Conservation (phyloP, 129 eudicot genomes). For the Artemisia tridentata region DNA sequence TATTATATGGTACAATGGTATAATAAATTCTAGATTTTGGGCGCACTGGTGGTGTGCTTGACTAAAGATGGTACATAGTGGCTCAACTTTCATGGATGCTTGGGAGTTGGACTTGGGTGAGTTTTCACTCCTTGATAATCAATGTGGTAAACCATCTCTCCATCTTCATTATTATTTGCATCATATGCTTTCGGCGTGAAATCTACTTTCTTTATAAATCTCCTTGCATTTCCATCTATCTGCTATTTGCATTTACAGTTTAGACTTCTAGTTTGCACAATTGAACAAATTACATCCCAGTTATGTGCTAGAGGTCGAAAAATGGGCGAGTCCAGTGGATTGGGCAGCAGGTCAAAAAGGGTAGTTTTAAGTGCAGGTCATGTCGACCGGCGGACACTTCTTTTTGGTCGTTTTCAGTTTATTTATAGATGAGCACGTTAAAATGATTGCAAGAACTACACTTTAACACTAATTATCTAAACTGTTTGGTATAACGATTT, state of each 20-base stretch:
- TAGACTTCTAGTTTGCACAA: constrained; percentile 1
- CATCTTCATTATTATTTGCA: constrained; percentile 30
- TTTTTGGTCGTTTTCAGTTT: too few relatives aligned
- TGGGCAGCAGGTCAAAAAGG: neutral
- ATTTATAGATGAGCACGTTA: too few relatives aligned
- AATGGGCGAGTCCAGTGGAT: too few relatives aligned
- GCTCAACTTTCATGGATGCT: constrained; percentile 50
- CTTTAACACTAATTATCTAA: too few relatives aligned
- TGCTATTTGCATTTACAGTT: constrained; percentile 28
- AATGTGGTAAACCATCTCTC: constrained; percentile 40
- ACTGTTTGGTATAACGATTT: neutral
- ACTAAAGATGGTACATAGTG: constrained; percentile 7
- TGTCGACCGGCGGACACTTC: too few relatives aligned
- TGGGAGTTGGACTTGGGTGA: constrained; percentile 59
- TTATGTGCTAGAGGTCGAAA: too few relatives aligned
- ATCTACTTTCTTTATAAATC: constrained; percentile 24
- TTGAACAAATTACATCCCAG: constrained; percentile 5
- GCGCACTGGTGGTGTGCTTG: constrained; percentile 18
- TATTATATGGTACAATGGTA: constrained; percentile 24
- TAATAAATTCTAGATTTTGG: constrained; percentile 18
- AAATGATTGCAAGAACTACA: too few relatives aligned
- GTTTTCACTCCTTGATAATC: constrained; percentile 56
- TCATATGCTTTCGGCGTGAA: constrained; percentile 15
- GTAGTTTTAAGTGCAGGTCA: neutral
- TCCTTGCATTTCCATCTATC: constrained; percentile 34